Evolutionary conservation across 306 rosid genomes (phyloP).

Genomic region (Hippophae gyantsensis): DNA sequence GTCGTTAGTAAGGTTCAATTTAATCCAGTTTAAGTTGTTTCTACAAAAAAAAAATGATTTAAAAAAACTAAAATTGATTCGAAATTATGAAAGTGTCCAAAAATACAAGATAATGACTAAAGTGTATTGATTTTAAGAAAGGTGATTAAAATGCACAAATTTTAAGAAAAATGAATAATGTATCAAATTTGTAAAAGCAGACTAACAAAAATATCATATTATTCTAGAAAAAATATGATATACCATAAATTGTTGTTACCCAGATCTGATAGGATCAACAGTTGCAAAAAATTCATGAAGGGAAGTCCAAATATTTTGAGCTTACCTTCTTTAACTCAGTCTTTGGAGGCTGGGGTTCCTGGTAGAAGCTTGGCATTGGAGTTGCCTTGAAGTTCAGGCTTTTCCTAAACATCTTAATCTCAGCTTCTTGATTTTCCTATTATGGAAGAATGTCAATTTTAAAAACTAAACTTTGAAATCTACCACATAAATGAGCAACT

Average conservation of each 20-base stretch:
- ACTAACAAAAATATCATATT: too few relatives aligned
- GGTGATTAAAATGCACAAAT: too few relatives aligned
- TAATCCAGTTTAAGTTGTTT: too few relatives aligned
- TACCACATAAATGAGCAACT: constrained; percentile 8
- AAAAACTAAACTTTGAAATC: constrained; percentile 9
- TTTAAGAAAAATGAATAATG: too few relatives aligned
- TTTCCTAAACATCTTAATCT: constrained; percentile 30
- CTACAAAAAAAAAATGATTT: too few relatives aligned
- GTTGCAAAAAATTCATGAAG: background rate
- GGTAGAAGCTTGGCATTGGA: constrained; percentile 39
- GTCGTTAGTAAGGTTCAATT: too few relatives aligned
- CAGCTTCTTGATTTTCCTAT: constrained; percentile 69
- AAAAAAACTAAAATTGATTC: too few relatives aligned
- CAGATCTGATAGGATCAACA: background rate
- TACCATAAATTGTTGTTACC: background rate
- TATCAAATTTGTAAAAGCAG: too few relatives aligned
- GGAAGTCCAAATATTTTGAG: background rate
- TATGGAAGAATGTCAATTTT: constrained; percentile 8
- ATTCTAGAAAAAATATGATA: too few relatives aligned
- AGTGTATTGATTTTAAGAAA: too few relatives aligned
- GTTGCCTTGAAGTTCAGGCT: constrained; percentile 31
- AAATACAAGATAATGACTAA: too few relatives aligned
- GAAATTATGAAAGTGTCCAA: too few relatives aligned
- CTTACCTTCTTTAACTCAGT: constrained; percentile 32
- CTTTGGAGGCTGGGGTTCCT: constrained; percentile 38